Percentiles rank a stretch among this genome's conserved stretches.
Evolutionary conservation across 345 rosid species (phyloP).

Genomic region (Populus davidiana): DNA sequence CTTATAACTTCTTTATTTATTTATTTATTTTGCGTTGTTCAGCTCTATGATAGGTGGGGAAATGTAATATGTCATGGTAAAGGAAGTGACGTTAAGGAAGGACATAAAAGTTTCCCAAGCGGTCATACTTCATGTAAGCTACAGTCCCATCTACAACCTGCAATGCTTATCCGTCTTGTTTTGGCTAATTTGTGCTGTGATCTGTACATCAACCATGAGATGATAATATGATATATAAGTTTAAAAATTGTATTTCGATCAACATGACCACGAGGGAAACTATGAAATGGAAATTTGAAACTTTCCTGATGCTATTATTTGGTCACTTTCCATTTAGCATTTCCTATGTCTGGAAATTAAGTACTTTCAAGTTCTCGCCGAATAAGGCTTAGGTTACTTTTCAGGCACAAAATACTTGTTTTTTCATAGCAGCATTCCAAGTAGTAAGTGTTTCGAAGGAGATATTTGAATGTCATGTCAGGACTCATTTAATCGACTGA

Average conservation of each 20-base stretch:
- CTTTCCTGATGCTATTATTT: neutral
- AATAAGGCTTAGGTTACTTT: neutral
- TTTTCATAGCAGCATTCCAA: neutral
- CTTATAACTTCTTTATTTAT: neutral
- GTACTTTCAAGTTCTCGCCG: neutral
- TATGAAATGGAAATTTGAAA: neutral
- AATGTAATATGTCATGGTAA: slow-evolving; percentile 72
- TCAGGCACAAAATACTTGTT: neutral
- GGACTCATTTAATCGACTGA: neutral
- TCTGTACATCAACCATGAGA: neutral
- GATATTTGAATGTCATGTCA: neutral
- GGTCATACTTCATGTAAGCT: slow-evolving; percentile 76
- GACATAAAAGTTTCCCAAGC: slow-evolving; percentile 86
- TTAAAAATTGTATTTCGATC: neutral
- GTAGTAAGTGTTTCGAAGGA: neutral
- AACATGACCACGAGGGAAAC: neutral
- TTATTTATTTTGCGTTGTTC: neutral
- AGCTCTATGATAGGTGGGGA: slow-evolving; percentile 55
- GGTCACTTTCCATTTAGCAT: neutral
- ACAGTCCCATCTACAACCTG: neutral
- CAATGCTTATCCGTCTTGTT: neutral
- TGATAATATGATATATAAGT: neutral
- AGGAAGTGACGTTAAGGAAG: slow-evolving; percentile 57
- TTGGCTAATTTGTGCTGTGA: neutral
- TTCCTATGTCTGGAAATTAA: neutral